Evolutionary conservation across 2,329 filamentous ascomycete genomes (phyloP).

Genomic region (Ascocoryne sarcoides): DNA sequence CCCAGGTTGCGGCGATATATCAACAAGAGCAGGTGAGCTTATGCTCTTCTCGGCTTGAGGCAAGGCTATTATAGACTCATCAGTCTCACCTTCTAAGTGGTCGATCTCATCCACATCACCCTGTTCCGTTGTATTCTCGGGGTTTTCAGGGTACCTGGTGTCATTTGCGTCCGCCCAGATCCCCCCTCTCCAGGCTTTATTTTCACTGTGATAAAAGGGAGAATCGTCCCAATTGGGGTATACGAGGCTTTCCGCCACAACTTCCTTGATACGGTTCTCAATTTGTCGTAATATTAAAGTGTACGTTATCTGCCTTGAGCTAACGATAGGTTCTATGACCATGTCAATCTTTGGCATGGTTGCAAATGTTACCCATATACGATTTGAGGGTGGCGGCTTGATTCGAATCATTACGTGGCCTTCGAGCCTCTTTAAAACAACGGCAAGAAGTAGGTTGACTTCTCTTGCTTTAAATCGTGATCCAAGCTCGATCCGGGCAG

Average conservation of each 20-base stretch:
- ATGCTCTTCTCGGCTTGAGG: conserved; percentile 48
- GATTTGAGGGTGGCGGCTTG: conserved; percentile 91
- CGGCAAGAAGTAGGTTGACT: conserved; percentile 80
- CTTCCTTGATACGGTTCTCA: conserved; percentile 89
- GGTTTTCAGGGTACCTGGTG: conserved; percentile 31
- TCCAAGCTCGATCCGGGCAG: conserved; percentile 83
- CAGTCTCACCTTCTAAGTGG: conserved; percentile 27
- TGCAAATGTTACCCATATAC: conserved; percentile 93
- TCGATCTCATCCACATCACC: conserved; percentile 38
- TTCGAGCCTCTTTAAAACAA: conserved; percentile 74
- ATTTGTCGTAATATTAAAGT: conserved; percentile 86
- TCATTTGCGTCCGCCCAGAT: conserved; percentile 58
- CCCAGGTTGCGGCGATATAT: conserved; percentile 33
- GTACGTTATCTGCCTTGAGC: conserved; percentile 91
- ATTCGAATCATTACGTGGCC: conserved; percentile 79
- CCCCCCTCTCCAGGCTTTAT: conserved; percentile 74
- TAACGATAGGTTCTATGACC: conserved; percentile 91
- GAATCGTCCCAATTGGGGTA: conserved; percentile 94
- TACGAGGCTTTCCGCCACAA: conserved; percentile 85
- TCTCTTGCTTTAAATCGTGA: conserved; percentile 81
- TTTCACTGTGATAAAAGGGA: conserved; percentile 76
- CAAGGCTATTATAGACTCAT: conserved; percentile 30
- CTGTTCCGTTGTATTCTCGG: conserved; percentile 34
- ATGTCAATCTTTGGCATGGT: conserved; percentile 90
- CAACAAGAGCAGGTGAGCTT: conserved; percentile 36